Conservation (phyloP, 352 stramenopile species). For the Peronosclerospora sorghi region DNA sequence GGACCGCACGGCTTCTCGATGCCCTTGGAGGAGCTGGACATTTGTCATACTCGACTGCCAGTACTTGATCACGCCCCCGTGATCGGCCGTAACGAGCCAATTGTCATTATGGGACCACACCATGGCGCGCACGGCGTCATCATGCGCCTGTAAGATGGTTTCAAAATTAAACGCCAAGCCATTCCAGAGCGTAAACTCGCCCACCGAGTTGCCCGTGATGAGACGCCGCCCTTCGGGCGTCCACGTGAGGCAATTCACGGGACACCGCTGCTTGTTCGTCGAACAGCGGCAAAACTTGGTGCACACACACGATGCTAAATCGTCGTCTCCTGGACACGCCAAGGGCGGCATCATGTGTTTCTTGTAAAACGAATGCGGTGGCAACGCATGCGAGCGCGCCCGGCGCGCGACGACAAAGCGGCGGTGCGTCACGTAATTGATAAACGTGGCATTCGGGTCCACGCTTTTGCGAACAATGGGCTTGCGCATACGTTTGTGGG, state of each 20-base stretch:
- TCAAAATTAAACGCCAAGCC: slow-evolving; percentile 96
- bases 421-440: slow-evolving; percentile 66
- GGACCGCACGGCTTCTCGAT: slow-evolving; percentile 88
- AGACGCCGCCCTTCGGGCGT: slow-evolving; percentile 89
- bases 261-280: slow-evolving; percentile 87
- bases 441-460: slow-evolving; percentile 79
- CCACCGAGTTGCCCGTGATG: slow-evolving; percentile 95
- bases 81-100: slow-evolving; percentile 84
- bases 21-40: slow-evolving; percentile 73
- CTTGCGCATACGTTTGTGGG: slow-evolving; percentile 79
- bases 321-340: slow-evolving; percentile 45
- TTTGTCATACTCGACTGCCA: slow-evolving; percentile 88
- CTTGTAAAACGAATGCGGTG: slow-evolving; percentile 81
- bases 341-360: slow-evolving; percentile 66
- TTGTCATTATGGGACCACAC: slow-evolving; percentile 88
- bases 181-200: slow-evolving; percentile 97
- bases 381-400: slow-evolving; percentile 39
- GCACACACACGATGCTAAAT: slow-evolving; percentile 67
- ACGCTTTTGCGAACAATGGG: slow-evolving; percentile 82
- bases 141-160: slow-evolving; percentile 90
- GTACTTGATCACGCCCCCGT: slow-evolving; percentile 87
- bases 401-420: slow-evolving; percentile 48
- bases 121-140: slow-evolving; percentile 83
- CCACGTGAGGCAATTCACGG: slow-evolving; percentile 91
- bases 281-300: slow-evolving; percentile 84